A percentile compares a stretch with the other conserved stretches of the same genome.
phyloP scores from a whole-genome alignment of 768 basidiomycete species.

The Auriculariales sp. region DNA sequence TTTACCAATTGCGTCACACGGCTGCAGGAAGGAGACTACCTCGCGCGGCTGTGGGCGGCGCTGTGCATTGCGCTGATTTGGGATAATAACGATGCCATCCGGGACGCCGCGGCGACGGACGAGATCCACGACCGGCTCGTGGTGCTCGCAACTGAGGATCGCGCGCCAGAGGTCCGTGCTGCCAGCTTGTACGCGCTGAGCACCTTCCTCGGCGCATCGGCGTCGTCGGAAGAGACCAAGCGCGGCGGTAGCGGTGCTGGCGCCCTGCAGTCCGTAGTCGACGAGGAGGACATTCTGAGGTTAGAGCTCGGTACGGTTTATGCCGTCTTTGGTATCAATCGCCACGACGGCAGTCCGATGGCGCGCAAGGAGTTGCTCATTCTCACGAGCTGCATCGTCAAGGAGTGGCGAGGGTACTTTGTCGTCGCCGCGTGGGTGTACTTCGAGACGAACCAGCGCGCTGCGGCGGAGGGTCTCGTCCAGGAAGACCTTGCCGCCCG shows the following conservation, averaged over 20 bases:
- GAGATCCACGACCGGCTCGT: conserved; percentile 76
- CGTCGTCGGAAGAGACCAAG: conserved; percentile 48
- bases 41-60: conserved; percentile 87
- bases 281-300: conserved; percentile 19
- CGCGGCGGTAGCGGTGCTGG: conserved; percentile 78
- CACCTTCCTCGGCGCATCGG: conserved; percentile 85
- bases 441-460: conserved; percentile 58
- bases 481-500: conserved; percentile 63
- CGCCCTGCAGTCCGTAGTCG: conserved; percentile 58
- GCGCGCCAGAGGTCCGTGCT: conserved; percentile 84
- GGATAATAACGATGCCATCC: conserved; percentile 85
- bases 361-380: conserved; percentile 88
- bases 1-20: conserved; percentile 80
- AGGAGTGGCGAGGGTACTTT: conserved; percentile 94
- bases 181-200: conserved; percentile 86
- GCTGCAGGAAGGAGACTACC: conserved; percentile 78
- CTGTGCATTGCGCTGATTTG: conserved; percentile 91
- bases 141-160: conserved; percentile 54
- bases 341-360: conserved; percentile 93
- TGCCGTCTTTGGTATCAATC: conserved; percentile 73
- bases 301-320: conserved; percentile 90
- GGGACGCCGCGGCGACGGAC: conserved; percentile 63
- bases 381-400: conserved; percentile 81
- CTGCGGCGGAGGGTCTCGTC: conserved; percentile 17
- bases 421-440: conserved; percentile 95